Evolutionary conservation across 2,329 filamentous ascomycete species (phyloP), one percentile per base, ranked within the genome.

Genomic region (Lachnellula hyalina): DNA sequence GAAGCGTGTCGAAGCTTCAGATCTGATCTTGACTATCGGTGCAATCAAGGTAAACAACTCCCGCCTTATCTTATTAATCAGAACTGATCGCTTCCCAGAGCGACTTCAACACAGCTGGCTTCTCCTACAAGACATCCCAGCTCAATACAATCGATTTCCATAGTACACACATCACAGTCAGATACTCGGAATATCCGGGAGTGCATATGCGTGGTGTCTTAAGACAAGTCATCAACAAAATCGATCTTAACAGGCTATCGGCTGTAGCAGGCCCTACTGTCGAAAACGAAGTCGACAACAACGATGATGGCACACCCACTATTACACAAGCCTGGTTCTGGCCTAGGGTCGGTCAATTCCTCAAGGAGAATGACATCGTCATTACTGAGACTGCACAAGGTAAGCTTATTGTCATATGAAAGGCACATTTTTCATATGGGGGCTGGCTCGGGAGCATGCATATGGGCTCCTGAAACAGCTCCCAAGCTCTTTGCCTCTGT

Each of bases 21-120:
- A 92, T 67, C 74, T 91, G 4, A 81, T 92, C 52, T 75, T 92
- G 50, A 82, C 77, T 52, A 81, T 92, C 57, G 88, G 88, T 41
- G 77, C 83, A 38, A 77, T 87, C 59, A 83, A 79, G 70, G 63
- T 61, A 56, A 59, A 45, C 28, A 17, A 40, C 28, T 5, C n/a
- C 48, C 52, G n/a, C 35, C 61, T 1, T 40, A 58, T 28, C 15
- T 9, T 15, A 9, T 41, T n/a, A 7, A 7, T 35, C 7, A 25
- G 9, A 21, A n/a, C 56, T 62, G 32, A 65, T 38, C 25, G 17
- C n/a, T 34, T 36, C 41, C 14, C 73, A 88, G 77, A 87, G 82
- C 65, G 88, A 92, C 69, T 90, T 90, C 76, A 91, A 92, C 74
- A 91, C 88, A 17, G 82, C 87, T 12, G 89, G 89, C 35, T 96